Evolutionary conservation across 2,329 filamentous ascomycete genomes (phyloP).

Genomic region (Clarireedia paspali): DNA sequence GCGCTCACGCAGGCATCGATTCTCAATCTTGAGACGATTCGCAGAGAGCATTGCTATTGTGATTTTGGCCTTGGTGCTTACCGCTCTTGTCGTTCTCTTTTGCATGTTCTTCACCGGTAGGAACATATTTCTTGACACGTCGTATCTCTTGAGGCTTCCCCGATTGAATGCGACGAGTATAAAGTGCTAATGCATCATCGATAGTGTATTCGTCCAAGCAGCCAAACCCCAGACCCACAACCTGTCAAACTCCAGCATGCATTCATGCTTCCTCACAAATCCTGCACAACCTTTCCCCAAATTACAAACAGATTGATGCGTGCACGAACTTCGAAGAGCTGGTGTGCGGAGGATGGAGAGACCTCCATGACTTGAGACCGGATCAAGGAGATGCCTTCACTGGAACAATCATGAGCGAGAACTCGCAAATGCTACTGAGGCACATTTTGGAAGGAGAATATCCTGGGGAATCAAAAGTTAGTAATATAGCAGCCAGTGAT

Average conservation of each 20-base stretch:
- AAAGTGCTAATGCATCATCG: background rate
- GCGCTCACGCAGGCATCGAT: background rate
- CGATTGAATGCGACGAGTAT: background rate
- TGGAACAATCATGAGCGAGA: constrained; percentile 53
- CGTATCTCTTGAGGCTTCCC: background rate
- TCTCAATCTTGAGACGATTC: constrained; percentile 11
- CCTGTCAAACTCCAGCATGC: constrained; percentile 53
- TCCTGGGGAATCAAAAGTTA: constrained; percentile 34
- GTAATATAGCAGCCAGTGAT: constrained; percentile 4
- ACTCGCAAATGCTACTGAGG: constrained; percentile 48
- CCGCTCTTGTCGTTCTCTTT: constrained; percentile 23
- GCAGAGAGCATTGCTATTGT: constrained; percentile 21
- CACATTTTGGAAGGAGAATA: constrained; percentile 56
- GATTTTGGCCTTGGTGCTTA: constrained; percentile 17
- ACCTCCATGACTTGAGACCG: constrained; percentile 55
- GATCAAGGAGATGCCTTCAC: constrained; percentile 56
- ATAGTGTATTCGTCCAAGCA: constrained; percentile 15
- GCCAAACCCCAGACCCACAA: constrained; percentile 8
- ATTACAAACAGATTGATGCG: constrained; percentile 56
- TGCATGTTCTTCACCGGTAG: constrained; percentile 16
- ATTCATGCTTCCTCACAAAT: constrained; percentile 56
- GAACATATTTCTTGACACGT: background rate
- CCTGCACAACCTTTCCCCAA: constrained; percentile 52
- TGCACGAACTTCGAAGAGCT: constrained; percentile 63
- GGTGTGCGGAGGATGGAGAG: constrained; percentile 60